phyloP scores from a whole-genome alignment of 805 yeast genomes.

The Isabelozyma gotoi region DNA sequence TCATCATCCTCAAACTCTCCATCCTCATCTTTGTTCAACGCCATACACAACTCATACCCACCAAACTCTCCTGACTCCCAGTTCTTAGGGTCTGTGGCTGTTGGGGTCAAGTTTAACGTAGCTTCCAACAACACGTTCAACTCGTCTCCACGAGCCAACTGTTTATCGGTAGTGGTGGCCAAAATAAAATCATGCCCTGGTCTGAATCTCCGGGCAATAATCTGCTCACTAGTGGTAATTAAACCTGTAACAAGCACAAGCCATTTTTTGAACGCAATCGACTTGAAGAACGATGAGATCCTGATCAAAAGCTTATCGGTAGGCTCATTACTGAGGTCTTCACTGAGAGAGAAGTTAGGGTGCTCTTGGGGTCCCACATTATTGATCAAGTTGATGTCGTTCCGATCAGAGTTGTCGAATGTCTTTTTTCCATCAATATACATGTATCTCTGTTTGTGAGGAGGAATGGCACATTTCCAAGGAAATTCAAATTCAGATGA shows the following conservation, averaged over 20 bases:
- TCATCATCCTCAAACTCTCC: constrained; percentile 60
- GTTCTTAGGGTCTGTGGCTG: constrained; percentile 49
- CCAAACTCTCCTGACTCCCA: constrained; percentile 93
- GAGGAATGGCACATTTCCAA: constrained; percentile 91
- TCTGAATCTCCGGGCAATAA: constrained; percentile 81
- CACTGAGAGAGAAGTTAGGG: constrained; percentile 53
- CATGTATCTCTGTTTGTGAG: constrained; percentile 86
- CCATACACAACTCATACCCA: constrained; percentile 92
- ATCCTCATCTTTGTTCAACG: constrained; percentile 48
- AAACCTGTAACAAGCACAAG: constrained; percentile 60
- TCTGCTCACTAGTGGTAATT: constrained; percentile 61
- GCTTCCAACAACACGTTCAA: constrained; percentile 64
- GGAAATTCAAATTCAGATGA: constrained; percentile 61
- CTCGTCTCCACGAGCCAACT: constrained; percentile 34
- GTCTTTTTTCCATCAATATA: constrained; percentile 68
- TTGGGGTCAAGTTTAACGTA: constrained; percentile 78
- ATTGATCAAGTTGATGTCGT: constrained; percentile 27
- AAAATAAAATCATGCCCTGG: constrained; percentile 93
- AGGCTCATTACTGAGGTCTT: constrained; percentile 5
- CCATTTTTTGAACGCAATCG: constrained; percentile 69
- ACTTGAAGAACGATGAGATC: constrained; percentile 57
- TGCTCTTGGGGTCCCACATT: constrained; percentile 47
- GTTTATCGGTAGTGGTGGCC: constrained; percentile 64
- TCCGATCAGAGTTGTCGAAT: constrained; percentile 29
- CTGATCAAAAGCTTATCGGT: constrained; percentile 45